phyloP scores from a whole-genome alignment of 306 rosid species.

The Quercus gilva region DNA sequence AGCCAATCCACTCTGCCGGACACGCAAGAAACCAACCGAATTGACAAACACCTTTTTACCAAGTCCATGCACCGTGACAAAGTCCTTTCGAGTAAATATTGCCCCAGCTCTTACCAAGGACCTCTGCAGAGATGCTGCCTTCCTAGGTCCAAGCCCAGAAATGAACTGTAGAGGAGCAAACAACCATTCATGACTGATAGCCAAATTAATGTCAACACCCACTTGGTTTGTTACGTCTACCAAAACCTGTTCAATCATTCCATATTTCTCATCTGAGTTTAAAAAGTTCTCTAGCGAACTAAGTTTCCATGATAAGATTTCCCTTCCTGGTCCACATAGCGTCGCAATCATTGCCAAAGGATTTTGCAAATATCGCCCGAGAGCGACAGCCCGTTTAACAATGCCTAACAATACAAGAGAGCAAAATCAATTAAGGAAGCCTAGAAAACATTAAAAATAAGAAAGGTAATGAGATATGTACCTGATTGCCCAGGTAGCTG shows the following conservation, averaged over 20 bases:
- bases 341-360: constrained; percentile 95
- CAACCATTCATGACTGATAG: constrained; percentile 89
- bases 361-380: constrained; percentile 97
- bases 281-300: constrained; percentile 72
- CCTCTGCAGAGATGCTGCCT: constrained; percentile 90
- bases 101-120: constrained; percentile 89
- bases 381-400: constrained; percentile 93
- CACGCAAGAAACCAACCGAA: constrained; percentile 93
- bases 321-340: constrained; percentile 88
- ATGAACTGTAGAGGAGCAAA: constrained; percentile 86
- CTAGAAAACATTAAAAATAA: neutral
- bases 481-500: constrained; percentile 90
- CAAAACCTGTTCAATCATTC: constrained; percentile 91
- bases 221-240: constrained; percentile 93
- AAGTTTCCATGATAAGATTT: constrained; percentile 90
- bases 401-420: constrained; percentile 51
- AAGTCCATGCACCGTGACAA: constrained; percentile 67
- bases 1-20: constrained; percentile 91
- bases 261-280: constrained; percentile 80
- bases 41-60: constrained; percentile 94
- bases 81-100: constrained; percentile 87
- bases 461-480: constrained; percentile 13
- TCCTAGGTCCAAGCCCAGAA: constrained; percentile 99
- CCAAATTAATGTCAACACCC: constrained; percentile 88
- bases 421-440: constrained; percentile 13